Evolutionary conservation across 108 stramenopile genomes (phyloP).

Genomic region (Parietichytrium sp.): DNA sequence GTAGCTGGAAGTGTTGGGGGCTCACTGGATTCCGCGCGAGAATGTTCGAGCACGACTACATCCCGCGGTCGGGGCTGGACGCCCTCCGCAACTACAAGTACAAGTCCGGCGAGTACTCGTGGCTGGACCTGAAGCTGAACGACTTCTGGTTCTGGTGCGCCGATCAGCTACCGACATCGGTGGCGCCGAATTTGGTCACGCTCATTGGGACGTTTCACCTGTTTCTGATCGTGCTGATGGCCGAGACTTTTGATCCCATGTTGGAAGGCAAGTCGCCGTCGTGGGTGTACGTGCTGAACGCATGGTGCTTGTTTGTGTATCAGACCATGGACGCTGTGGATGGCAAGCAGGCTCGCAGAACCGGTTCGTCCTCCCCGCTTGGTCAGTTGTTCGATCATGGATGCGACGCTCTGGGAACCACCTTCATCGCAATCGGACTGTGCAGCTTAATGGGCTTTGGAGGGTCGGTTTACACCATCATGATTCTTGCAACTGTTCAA

Average conservation of each 20-base stretch:
- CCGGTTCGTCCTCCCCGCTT: conserved; percentile 78
- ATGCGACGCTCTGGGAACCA: conserved; percentile 83
- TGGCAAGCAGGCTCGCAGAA: conserved; percentile 92
- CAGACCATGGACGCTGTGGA: conserved; percentile 90
- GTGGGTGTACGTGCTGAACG: conserved; percentile 40
- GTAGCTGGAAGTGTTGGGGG: too few species aligned
- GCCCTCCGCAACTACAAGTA: conserved; percentile 77
- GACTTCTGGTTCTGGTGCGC: conserved; percentile 78
- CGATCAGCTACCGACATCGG: conserved; percentile 72
- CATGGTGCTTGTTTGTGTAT: conserved; percentile 45
- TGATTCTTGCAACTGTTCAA: conserved; percentile 70
- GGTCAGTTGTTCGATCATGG: conserved; percentile 98
- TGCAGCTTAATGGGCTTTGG: conserved; percentile 42
- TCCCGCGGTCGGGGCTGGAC: conserved; percentile 63
- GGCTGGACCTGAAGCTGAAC: conserved; percentile 72
- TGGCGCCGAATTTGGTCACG: conserved; percentile 87
- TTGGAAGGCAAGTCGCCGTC: background rate
- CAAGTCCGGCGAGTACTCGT: conserved; percentile 66
- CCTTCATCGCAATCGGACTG: conserved; percentile 51
- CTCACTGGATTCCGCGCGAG: too few species aligned
- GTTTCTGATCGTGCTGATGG: background rate
- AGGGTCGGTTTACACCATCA: conserved; percentile 58
- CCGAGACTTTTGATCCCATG: background rate
- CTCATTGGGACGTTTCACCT: conserved; percentile 55
- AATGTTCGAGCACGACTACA: conserved; percentile 38